A percentile compares a stretch with the other conserved stretches of the same genome.
These are phyloP conservation scores for Emmonsia crescens DNA, from an alignment of 2,329 filamentous ascomycete genomes.

Conservation along the genomic window DNA sequence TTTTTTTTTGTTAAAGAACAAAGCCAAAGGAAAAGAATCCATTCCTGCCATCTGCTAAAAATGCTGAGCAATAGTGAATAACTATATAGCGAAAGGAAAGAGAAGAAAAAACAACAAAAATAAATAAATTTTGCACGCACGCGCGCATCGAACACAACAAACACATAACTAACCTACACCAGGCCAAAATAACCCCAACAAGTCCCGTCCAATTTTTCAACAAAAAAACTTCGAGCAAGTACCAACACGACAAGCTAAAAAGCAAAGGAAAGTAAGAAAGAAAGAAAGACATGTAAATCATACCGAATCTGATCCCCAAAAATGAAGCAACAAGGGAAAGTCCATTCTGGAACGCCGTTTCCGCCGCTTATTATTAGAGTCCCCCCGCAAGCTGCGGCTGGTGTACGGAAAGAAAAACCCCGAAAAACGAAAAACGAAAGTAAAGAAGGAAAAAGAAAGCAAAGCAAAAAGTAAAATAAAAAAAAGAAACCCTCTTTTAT, in stretches of 20 bases:
- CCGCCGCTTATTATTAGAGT: not conserved
- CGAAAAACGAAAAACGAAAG: not conserved
- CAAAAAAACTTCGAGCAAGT: not conserved
- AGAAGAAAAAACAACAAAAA: not conserved
- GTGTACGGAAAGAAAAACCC: not conserved
- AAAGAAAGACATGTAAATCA: not conserved
- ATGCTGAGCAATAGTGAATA: too few relatives aligned
- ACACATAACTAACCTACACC: not conserved
- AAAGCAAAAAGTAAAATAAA: not conserved
- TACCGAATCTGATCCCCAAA: not conserved
- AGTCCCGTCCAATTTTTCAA: not conserved
- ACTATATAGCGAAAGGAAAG: not conserved
- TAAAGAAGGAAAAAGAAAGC: not conserved
- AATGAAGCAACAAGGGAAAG: not conserved
- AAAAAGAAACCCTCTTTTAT: not conserved
- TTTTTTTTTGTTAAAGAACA: too few relatives aligned
- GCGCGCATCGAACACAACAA: not conserved
- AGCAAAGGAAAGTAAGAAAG: not conserved
- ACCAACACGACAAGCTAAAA: too few relatives aligned
- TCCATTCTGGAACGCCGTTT: constrained; percentile 2
- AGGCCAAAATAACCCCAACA: not conserved
- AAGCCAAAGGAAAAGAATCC: too few relatives aligned
- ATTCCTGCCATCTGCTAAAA: too few relatives aligned
- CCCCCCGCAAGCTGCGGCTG: not conserved
- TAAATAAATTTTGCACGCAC: too few relatives aligned